Percentiles rank a stretch among this genome's conserved stretches.
Evolutionary conservation across 140 eudicot genomes (phyloP).

Genomic region (Stevia rebaudiana): DNA sequence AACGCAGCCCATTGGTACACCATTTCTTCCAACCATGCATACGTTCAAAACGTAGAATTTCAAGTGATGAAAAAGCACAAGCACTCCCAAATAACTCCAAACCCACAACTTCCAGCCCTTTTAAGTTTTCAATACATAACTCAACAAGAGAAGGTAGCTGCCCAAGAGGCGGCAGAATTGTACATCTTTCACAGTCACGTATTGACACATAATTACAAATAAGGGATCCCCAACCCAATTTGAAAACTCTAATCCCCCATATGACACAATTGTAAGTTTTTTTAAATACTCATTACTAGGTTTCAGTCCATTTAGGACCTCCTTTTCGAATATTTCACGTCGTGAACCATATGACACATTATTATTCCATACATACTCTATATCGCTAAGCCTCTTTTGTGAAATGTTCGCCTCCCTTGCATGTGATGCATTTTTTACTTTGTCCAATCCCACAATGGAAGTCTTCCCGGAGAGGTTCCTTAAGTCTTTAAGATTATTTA

Average conservation of each 20-base stretch:
- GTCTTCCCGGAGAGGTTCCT: neutral
- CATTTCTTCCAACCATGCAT: conserved; percentile 13
- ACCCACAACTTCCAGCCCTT: conserved; percentile 18
- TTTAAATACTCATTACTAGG: conserved; percentile 1
- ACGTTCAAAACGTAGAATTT: neutral
- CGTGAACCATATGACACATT: neutral
- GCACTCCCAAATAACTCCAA: conserved; percentile 26
- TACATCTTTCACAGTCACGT: conserved; percentile 18
- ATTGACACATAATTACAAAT: conserved; percentile 16
- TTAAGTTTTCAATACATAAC: conserved; percentile 19
- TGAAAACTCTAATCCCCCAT: conserved; percentile 14
- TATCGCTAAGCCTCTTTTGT: neutral
- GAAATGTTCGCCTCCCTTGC: neutral
- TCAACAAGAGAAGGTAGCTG: conserved; percentile 22
- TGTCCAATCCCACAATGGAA: neutral
- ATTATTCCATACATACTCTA: neutral
- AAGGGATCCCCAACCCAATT: conserved; percentile 20
- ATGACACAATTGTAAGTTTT: neutral
- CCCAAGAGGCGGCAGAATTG: conserved; percentile 30
- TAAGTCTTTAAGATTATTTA: neutral
- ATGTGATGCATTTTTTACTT: neutral
- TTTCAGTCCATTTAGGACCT: conserved; percentile 23
- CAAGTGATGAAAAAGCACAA: conserved; percentile 7
- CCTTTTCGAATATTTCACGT: neutral
- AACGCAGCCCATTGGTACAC: neutral